phyloP scores from a whole-genome alignment of 208 protist genomes.

The Wallacemonas sp. region DNA sequence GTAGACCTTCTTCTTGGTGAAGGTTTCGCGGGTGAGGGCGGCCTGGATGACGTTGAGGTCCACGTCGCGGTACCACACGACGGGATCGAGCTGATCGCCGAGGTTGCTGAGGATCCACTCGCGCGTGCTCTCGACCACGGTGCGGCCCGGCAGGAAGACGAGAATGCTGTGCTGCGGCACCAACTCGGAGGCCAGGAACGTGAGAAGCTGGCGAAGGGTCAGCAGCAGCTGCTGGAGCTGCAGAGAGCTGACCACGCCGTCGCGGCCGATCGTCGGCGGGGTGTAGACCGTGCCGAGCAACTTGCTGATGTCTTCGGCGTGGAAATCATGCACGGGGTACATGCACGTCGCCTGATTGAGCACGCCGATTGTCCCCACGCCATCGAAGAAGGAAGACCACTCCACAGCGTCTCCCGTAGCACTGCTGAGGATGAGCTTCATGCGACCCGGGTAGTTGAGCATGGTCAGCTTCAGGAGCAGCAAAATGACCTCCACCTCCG shows the following conservation, averaged over 20 bases:
- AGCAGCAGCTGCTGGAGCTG: conserved; percentile 69
- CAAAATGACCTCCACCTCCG: conserved; percentile 93
- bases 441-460: conserved; percentile 50
- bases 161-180: conserved; percentile 82
- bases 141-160: conserved; percentile 93
- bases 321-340: conserved; percentile 81
- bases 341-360: conserved; percentile 62
- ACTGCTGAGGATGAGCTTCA: conserved; percentile 89
- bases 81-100: conserved; percentile 69
- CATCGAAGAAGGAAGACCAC: conserved; percentile 82
- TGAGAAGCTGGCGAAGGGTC: conserved; percentile 60
- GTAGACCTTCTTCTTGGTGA: conserved; percentile 91
- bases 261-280: conserved; percentile 23
- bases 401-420: conserved; percentile 86
- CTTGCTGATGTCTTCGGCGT: conserved; percentile 71
- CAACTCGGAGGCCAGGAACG: conserved; percentile 55
- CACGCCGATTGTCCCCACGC: conserved; percentile 51
- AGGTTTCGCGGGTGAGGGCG: conserved; percentile 78
- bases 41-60: conserved; percentile 90
- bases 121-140: conserved; percentile 61
- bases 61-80: conserved; percentile 85
- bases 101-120: conserved; percentile 67
- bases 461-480: conserved; percentile 86
- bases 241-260: conserved; percentile 48
- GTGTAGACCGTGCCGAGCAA: conserved; percentile 54